These are phyloP conservation scores for Galerina marginata DNA, from an alignment of 768 basidiomycete genomes.

Conservation along the genomic window DNA sequence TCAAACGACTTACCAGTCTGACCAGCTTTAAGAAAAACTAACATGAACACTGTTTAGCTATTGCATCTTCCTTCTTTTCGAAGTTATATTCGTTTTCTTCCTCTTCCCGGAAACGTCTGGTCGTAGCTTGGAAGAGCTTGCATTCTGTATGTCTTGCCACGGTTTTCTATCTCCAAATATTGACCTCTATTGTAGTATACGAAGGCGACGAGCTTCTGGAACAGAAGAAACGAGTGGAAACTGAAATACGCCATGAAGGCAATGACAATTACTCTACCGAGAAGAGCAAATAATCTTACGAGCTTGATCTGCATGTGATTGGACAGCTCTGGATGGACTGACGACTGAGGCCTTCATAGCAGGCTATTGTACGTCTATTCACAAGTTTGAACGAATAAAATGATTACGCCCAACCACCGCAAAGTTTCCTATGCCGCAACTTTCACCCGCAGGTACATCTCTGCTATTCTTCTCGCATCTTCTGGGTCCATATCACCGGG, in stretches of 20 bases:
- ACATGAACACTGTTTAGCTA: slow-evolving; percentile 34
- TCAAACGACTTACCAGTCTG: slow-evolving; percentile 3
- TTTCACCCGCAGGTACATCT: slow-evolving; percentile 23
- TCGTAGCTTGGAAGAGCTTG: slow-evolving; percentile 61
- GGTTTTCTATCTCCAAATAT: background rate
- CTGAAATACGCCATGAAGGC: slow-evolving; percentile 38
- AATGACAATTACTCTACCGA: slow-evolving; percentile 13
- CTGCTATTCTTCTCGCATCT: slow-evolving; percentile 11
- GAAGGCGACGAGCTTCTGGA: slow-evolving; percentile 47
- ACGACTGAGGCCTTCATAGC: background rate
- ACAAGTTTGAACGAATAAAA: background rate
- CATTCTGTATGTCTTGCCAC: slow-evolving; percentile 50
- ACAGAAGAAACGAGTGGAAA: slow-evolving; percentile 47
- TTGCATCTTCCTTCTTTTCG: slow-evolving; percentile 56
- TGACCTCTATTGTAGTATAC: slow-evolving; percentile 37
- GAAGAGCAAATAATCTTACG: slow-evolving; percentile 5
- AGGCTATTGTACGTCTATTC: background rate
- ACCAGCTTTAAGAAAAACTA: background rate
- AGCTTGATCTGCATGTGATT: too few relatives aligned
- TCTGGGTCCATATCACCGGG: slow-evolving; percentile 3
- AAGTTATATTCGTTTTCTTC: slow-evolving; percentile 62
- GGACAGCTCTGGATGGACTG: background rate
- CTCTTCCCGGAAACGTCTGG: slow-evolving; percentile 65
- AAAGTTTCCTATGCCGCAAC: slow-evolving; percentile 1
- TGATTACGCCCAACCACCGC: too few relatives aligned